Evolutionary conservation across 768 basidiomycete species (phyloP), one percentile per base, ranked within the genome.

Genomic region (Kwoniella dejecticola): DNA sequence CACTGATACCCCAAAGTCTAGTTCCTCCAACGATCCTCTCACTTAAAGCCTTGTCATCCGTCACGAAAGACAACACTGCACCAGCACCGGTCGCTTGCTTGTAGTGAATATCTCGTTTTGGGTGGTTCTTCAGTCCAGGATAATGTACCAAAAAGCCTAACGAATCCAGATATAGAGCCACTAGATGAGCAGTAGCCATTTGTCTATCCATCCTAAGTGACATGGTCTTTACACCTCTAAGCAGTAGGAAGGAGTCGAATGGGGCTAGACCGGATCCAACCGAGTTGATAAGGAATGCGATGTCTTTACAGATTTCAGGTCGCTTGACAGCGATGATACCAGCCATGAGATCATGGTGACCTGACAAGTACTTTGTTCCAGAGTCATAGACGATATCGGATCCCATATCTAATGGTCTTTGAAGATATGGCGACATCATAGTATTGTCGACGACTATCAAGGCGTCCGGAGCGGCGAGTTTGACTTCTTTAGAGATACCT

Each of bases 341-440:
- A 0, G 96, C 95, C 96, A 99, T 99, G 66, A 99, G 86, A 77
- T 99, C 96, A 80, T 99, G 96, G 74, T 99, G 96, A 7, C 96
- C 96, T 59, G 90, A 92, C 46, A 99, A 83, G 79, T 98, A 98
- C 77, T 99, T 99, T 23, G 96, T 98, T 10, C 88, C 96, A 61
- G 91, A 94, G 79, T 99, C 96, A 73, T 99, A 99, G 8, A 97
- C 94, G 57, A 99, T 86, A 76, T 99, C 96, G 48, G 91, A 91
- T 15, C 95, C 96, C 52, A 96, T 88, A 72, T 98, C 92, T 36
- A 98, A 84, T 11, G 96, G 96, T 59, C 94, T 82, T 76, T 95
- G 93, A 7, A 98, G 83, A 80, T 97, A 98, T 15, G 96, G 95
- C 75, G 93, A 96, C 95, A 98, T 97, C 96, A 98, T 98, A 62